phyloP scores from a whole-genome alignment of 495 filamentous ascomycete species.

The Jackrogersella multiformis region DNA sequence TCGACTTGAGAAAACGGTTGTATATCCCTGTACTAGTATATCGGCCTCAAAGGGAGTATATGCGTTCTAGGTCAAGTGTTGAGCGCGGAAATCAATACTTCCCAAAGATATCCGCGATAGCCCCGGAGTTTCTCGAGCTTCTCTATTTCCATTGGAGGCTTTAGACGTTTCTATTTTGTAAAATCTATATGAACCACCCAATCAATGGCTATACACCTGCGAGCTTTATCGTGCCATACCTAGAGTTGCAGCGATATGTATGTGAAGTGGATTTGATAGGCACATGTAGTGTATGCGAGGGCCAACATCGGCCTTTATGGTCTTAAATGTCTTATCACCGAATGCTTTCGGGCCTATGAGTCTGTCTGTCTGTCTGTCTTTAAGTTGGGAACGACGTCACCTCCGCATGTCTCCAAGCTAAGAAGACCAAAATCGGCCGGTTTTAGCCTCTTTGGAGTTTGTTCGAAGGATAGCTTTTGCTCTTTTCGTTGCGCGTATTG shows the following conservation, averaged over 20 bases:
- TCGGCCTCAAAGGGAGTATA: too few species aligned
- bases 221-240: constrained; percentile 10
- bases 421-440: too few species aligned
- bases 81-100: background rate
- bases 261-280: too few species aligned
- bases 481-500: too few species aligned
- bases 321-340: constrained; percentile 35
- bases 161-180: background rate
- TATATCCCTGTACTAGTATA: constrained; percentile 29
- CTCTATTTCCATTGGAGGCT: background rate
- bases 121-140: background rate
- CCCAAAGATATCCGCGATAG: background rate
- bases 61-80: background rate
- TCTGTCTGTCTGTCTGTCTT: too few species aligned
- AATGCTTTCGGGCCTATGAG: background rate
- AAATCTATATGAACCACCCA: background rate
- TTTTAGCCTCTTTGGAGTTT: too few species aligned
- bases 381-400: too few species aligned
- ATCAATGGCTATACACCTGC: background rate
- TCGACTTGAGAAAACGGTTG: background rate
- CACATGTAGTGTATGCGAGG: background rate
- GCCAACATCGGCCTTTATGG: constrained; percentile 20
- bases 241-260: background rate
- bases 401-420: too few species aligned
- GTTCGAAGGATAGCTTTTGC: too few species aligned